Evolutionary conservation across 495 filamentous ascomycete species (phyloP).

Genomic region (Neurospora pannonica): DNA sequence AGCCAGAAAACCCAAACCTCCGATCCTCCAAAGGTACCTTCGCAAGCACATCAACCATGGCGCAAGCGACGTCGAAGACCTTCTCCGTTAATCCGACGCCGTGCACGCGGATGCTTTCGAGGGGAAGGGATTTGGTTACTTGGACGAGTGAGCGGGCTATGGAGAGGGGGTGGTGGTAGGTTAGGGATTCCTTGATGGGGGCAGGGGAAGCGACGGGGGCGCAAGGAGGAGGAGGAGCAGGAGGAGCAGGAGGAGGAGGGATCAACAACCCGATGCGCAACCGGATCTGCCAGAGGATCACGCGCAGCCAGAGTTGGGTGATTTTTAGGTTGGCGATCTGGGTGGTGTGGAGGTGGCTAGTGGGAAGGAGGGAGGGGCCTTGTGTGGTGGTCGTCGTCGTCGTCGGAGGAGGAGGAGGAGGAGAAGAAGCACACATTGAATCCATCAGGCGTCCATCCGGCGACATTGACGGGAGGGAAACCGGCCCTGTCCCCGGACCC

Average conservation of each 20-base stretch:
- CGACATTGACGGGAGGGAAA: background rate
- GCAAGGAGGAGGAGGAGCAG: background rate
- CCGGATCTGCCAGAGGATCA: conserved; percentile 61
- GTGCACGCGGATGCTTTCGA: conserved; percentile 48
- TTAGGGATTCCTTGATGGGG: conserved; percentile 12
- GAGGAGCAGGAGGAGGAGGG: background rate
- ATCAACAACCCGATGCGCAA: conserved; percentile 25
- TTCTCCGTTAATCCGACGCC: conserved; percentile 53
- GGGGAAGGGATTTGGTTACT: conserved; percentile 42
- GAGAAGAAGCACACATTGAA: conserved; percentile 25
- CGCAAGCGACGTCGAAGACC: conserved; percentile 47
- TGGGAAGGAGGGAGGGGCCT: background rate
- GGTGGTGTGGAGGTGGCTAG: conserved; percentile 46
- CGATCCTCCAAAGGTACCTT: conserved; percentile 14
- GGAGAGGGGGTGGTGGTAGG: conserved; percentile 45
- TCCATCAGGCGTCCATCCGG: conserved; percentile 28
- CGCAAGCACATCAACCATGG: conserved; percentile 44
- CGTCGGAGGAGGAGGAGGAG: no score
- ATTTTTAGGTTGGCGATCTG: conserved; percentile 62
- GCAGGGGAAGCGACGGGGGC: background rate
- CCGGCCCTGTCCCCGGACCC: background rate
- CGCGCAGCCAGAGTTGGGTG: conserved; percentile 68
- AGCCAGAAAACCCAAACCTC: conserved; percentile 3
- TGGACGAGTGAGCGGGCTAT: conserved; percentile 46
- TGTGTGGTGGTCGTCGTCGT: background rate